Percentiles rank a stretch among this genome's conserved stretches.
Evolutionary conservation across 768 basidiomycete genomes (phyloP).

Genomic region (Cystofilobasidium capitatum): DNA sequence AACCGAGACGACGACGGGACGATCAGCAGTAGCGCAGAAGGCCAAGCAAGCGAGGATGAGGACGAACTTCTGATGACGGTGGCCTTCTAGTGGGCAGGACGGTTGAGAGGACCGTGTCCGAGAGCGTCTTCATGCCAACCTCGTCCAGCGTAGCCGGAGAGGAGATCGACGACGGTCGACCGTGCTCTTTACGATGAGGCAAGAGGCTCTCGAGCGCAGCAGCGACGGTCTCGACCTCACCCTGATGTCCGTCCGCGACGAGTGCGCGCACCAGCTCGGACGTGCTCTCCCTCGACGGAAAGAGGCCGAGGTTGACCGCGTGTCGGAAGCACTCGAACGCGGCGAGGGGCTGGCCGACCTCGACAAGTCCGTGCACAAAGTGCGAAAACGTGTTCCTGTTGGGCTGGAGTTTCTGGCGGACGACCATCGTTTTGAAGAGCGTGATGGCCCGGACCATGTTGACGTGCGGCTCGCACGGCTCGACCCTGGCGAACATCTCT

Average conservation of each 20-base stretch:
- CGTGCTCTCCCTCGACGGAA: not conserved
- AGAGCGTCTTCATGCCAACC: not conserved
- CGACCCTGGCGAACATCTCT: not conserved
- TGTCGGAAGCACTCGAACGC: slow-evolving; percentile 12
- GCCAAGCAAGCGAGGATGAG: too few relatives aligned
- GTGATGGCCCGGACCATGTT: slow-evolving; percentile 6
- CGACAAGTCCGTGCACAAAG: not conserved
- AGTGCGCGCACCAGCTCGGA: not conserved
- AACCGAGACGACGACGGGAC: too few relatives aligned
- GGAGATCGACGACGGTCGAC: not conserved
- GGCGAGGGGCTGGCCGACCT: not conserved
- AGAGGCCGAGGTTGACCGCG: not conserved
- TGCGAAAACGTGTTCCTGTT: not conserved
- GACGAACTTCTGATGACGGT: too few relatives aligned
- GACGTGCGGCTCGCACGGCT: slow-evolving; percentile 7
- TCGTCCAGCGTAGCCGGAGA: not conserved
- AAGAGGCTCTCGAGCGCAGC: not conserved
- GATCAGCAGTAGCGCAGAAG: too few relatives aligned
- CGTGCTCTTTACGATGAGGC: not conserved
- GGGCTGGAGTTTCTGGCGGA: not conserved
- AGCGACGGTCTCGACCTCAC: not conserved
- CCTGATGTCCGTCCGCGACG: not conserved
- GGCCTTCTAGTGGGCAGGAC: not conserved
- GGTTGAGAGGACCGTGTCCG: not conserved
- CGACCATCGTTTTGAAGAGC: slow-evolving; percentile 6